Percentiles rank a stretch among this genome's conserved stretches.
phyloP scores from a whole-genome alignment of 2,329 filamentous ascomycete species.

The Fusarium zealandicum region DNA sequence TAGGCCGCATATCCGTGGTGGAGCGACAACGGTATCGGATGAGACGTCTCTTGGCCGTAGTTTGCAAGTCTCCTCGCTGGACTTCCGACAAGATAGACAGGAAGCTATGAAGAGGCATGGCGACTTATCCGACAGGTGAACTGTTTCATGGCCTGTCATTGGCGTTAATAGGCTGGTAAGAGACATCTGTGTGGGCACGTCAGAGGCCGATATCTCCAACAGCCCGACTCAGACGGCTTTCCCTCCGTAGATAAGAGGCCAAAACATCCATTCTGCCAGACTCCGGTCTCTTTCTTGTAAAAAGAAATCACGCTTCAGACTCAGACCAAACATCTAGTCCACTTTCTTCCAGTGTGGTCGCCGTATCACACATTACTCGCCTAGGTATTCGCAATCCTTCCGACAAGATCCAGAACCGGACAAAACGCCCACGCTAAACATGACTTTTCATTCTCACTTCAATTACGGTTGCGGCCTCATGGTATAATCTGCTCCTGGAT shows the following conservation, averaged over 20 bases:
- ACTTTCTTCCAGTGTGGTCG: neutral
- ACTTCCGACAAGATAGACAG: neutral
- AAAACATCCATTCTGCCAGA: constrained; percentile 11
- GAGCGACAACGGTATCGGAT: neutral
- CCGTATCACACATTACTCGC: neutral
- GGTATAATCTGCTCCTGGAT: constrained; percentile 36
- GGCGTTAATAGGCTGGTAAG: neutral
- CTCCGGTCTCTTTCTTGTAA: neutral
- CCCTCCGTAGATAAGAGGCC: constrained; percentile 17
- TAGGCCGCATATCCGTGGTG: neutral
- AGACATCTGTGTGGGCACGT: neutral
- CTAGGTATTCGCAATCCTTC: constrained; percentile 9
- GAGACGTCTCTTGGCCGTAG: neutral
- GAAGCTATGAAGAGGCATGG: neutral
- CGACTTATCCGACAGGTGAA: constrained; percentile 6
- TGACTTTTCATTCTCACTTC: neutral
- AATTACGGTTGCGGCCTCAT: constrained; percentile 24
- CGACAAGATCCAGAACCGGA: neutral
- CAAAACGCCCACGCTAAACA: constrained; percentile 1
- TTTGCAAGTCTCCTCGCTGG: neutral
- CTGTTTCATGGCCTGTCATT: neutral
- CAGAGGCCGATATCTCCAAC: neutral
- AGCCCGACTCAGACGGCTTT: constrained; percentile 14
- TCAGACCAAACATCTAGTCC: neutral
- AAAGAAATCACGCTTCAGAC: neutral